Base-by-base conservation (phyloP, 495 filamentous ascomycete species). In the Lophiostoma macrostomum region DNA sequence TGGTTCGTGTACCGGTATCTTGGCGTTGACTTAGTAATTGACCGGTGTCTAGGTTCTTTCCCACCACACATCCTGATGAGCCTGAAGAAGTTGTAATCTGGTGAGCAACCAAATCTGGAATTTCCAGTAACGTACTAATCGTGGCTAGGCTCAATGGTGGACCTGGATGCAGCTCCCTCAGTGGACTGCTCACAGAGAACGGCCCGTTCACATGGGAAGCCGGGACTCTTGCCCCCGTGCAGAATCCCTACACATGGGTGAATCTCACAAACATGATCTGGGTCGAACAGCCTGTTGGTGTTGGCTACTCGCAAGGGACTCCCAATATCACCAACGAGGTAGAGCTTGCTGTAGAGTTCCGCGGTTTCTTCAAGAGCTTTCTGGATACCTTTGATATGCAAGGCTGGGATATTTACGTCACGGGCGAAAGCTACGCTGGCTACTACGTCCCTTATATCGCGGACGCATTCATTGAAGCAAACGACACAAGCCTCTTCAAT, bases 371-470 rank as follows among this genome's bases (percentile, higher is more conserved):
- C 31, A 80, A 78, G 71, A 76, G 81, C 40, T 89, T 89, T 36
- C 74, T 87, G 36, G 70, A 86, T 24, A 82, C 80, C 1, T 90
- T 89, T 50, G 69, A 64, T 20, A 67, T 88, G 63, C 76, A 86
- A 14, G 70, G 73, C 7, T 77, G 74, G 54, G 83, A 82, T 53
- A 76, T 87, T 1, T 90, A 84, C 57, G 78, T 34, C 86, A 63
- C 60, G 7, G 60, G 60, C 14, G 60, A 63, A 31, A 47, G 37
- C 11, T 63, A 88, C 62, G 87, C 84, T 18, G 88, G 88, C 4
- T 74, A 74, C 49, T 94, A 91, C 58, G 82, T 89, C 30, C 86
- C 88, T 0, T 94, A 91, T 61, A 84, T 94, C 40, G 82, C 86
- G 0, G 76, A 79, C 58, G 83, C 81, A 7, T 86, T 93, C 74